These are phyloP conservation scores for Apium graveolens DNA, from an alignment of 129 eudicot genomes.

Conservation along the genomic window DNA sequence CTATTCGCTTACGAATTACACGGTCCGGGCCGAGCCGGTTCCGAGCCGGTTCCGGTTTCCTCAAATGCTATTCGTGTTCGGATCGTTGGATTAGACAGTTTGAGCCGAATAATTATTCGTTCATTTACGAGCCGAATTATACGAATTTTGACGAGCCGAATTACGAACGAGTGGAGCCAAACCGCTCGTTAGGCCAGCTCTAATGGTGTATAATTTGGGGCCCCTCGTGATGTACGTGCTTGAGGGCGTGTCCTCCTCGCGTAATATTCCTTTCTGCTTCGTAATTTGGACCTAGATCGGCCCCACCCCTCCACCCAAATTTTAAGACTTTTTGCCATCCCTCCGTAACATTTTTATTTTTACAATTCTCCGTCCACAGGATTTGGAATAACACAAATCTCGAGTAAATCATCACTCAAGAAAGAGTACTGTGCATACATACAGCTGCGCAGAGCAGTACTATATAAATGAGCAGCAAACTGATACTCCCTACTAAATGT, in stretches of 20 bases:
- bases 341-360: not conserved
- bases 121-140: no score
- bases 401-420: conserved; percentile 5
- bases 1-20: no score
- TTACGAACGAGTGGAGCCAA: no score
- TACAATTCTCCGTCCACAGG: not conserved
- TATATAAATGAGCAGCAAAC: not conserved
- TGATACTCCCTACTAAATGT: no score
- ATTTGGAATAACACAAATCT: conserved; percentile 11
- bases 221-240: not conserved
- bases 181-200: no score
- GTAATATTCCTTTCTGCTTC: not conserved
- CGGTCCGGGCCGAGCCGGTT: no score
- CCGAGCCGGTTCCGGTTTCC: no score
- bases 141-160: no score
- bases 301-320: conserved; percentile 6
- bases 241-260: conserved; percentile 1
- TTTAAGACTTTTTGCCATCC: conserved; percentile 7
- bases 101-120: no score
- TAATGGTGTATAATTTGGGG: not conserved
- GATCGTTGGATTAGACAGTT: no score
- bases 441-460: not conserved
- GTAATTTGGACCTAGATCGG: not conserved
- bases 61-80: no score
- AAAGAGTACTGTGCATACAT: not conserved